phyloP scores from a whole-genome alignment of 352 stramenopile genomes.

The Globisporangium spinosum region DNA sequence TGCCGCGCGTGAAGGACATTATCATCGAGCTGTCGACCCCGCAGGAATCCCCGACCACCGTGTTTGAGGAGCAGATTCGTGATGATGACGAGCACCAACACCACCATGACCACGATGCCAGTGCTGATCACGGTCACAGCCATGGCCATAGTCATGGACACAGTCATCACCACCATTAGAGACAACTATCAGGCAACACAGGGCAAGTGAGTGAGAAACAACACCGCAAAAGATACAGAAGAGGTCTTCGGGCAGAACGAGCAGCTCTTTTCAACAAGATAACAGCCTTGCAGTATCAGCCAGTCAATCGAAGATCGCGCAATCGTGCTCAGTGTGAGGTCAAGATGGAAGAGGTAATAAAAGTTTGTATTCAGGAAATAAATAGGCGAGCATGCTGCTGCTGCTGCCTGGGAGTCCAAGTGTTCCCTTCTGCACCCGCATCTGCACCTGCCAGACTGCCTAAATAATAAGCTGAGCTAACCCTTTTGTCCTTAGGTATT shows the following conservation, averaged over 20 bases:
- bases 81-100: not conserved
- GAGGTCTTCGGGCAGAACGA: not conserved
- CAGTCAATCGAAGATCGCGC: not conserved
- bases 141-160: not conserved
- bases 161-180: not conserved
- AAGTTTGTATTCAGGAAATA: not conserved
- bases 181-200: not conserved
- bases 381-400: not conserved
- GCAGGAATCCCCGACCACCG: conserved; percentile 19
- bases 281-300: not conserved
- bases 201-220: not conserved
- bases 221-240: not conserved
- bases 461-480: no score
- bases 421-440: no score
- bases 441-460: no score
- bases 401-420: no score
- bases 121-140: not conserved
- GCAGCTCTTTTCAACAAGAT: not conserved
- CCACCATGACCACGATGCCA: not conserved
- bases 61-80: conserved; percentile 21
- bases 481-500: not conserved
- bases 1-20: conserved; percentile 63
- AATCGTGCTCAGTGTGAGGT: not conserved
- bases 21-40: conserved; percentile 53
- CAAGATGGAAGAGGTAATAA: conserved; percentile 1